Conservation (phyloP, 2,329 filamentous ascomycete genomes). For the Clonostachys solani region DNA sequence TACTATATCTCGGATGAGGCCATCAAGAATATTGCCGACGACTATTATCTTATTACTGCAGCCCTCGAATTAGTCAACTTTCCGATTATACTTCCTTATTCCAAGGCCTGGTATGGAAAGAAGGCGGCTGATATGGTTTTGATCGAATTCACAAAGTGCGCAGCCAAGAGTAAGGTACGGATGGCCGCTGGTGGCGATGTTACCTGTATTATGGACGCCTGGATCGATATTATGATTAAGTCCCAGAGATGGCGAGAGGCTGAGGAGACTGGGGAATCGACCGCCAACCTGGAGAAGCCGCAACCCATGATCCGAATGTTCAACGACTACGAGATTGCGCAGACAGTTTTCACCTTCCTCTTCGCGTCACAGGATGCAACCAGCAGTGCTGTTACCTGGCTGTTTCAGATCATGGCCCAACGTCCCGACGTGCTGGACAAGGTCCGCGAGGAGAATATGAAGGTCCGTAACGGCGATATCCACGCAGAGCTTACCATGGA, state of each 20-base stretch:
- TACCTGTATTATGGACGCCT: conserved; percentile 92
- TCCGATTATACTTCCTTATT: conserved; percentile 91
- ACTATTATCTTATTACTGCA: conserved; percentile 95
- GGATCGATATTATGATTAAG: conserved; percentile 84
- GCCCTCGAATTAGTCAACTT: conserved; percentile 98
- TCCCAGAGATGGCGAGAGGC: conserved; percentile 79
- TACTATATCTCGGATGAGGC: conserved; percentile 90
- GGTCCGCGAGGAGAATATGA: conserved; percentile 85
- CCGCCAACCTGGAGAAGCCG: conserved; percentile 74
- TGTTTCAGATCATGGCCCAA: conserved; percentile 92
- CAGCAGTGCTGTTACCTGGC: conserved; percentile 87
- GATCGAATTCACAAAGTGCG: conserved; percentile 83
- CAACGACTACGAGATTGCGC: conserved; percentile 84
- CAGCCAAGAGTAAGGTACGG: conserved; percentile 86
- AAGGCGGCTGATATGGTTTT: conserved; percentile 92
- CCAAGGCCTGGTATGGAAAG: conserved; percentile 96
- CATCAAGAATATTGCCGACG: conserved; percentile 90
- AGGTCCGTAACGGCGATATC: conserved; percentile 69
- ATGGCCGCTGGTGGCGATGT: conserved; percentile 86
- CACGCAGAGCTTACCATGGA: conserved; percentile 73
- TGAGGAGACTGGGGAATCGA: conserved; percentile 65
- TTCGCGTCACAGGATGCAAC: conserved; percentile 98
- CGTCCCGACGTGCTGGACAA: conserved; percentile 88
- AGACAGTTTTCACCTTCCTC: conserved; percentile 93
- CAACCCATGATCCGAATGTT: conserved; percentile 79